Conservation (phyloP, 495 filamentous ascomycete species). For the Letharia lupina region DNA sequence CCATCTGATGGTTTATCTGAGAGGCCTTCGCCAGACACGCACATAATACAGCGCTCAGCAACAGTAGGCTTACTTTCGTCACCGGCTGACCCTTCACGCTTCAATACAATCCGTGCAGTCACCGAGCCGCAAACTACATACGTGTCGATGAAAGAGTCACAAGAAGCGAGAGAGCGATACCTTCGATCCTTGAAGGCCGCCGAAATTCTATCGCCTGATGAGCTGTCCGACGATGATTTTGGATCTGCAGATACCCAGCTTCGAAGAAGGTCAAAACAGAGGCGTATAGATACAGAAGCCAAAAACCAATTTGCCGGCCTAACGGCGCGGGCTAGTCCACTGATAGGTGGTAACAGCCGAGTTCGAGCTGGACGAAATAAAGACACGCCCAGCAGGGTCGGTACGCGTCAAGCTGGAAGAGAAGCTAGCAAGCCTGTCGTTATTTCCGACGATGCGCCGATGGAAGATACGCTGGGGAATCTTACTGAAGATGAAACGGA, state of each 20-base stretch:
- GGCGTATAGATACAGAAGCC: constrained; percentile 33
- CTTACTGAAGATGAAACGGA: constrained; percentile 47
- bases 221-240: constrained; percentile 41
- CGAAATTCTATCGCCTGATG: constrained; percentile 33
- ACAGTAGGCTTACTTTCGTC: constrained; percentile 37
- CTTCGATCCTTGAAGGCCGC: constrained; percentile 25
- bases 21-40: constrained; percentile 45
- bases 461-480: constrained; percentile 19
- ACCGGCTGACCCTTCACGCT: constrained; percentile 31
- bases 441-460: constrained; percentile 22
- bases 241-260: constrained; percentile 39
- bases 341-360: constrained; percentile 9
- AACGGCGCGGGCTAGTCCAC: constrained; percentile 32
- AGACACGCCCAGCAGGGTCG: constrained; percentile 4
- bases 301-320: constrained; percentile 36
- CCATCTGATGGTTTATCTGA: constrained; percentile 39
- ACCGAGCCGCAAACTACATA: constrained; percentile 43
- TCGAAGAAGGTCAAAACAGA: constrained; percentile 33
- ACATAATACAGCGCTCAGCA: constrained; percentile 35
- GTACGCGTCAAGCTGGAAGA: constrained; percentile 5
- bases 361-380: constrained; percentile 8
- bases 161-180: constrained; percentile 37
- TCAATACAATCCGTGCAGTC: constrained; percentile 33
- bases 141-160: constrained; percentile 46
- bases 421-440: constrained; percentile 15